These are phyloP conservation scores for Paecilomyces sp. DNA, from an alignment of 2,329 filamentous ascomycete genomes.

Conservation along the genomic window DNA sequence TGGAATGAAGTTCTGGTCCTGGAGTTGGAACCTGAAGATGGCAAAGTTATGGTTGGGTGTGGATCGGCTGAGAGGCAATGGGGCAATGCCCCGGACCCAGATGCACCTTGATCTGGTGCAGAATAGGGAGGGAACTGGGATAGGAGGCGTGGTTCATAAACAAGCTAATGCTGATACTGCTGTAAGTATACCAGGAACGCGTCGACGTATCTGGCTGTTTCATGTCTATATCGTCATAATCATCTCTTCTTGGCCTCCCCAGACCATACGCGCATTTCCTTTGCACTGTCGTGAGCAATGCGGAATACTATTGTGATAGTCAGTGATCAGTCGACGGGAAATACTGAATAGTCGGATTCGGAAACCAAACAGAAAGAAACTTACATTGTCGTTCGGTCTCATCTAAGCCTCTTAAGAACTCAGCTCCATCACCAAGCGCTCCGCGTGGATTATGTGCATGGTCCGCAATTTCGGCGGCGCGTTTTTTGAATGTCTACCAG, in stretches of 20 bases:
- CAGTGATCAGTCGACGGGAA: conserved; percentile 6
- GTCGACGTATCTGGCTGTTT: too few species aligned
- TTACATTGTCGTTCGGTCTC: conserved; percentile 72
- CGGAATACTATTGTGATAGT: conserved; percentile 52
- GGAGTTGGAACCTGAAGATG: conserved; percentile 34
- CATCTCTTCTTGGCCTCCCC: conserved; percentile 50
- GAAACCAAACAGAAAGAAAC: conserved; percentile 15
- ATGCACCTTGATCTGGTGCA: not conserved
- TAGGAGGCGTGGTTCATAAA: not conserved
- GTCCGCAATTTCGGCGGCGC: conserved; percentile 76
- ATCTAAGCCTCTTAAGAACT: conserved; percentile 82
- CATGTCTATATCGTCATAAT: conserved; percentile 1
- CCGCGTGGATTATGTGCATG: conserved; percentile 80
- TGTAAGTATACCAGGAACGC: too few species aligned
- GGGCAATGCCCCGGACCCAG: not conserved
- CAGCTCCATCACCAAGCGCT: conserved; percentile 58
- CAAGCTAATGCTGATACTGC: too few species aligned
- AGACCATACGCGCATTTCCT: conserved; percentile 63
- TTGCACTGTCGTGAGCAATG: conserved; percentile 66
- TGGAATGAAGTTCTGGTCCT: conserved; percentile 38
- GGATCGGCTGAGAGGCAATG: not conserved
- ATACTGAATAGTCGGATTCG: not conserved
- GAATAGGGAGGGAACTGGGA: not conserved
- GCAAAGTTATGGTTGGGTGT: not conserved
- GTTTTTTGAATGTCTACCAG: conserved; percentile 64